Percentiles rank a stretch among this genome's conserved stretches.
Conservation (phyloP, 768 basidiomycete genomes). For the Lactifluus echinatus region DNA sequence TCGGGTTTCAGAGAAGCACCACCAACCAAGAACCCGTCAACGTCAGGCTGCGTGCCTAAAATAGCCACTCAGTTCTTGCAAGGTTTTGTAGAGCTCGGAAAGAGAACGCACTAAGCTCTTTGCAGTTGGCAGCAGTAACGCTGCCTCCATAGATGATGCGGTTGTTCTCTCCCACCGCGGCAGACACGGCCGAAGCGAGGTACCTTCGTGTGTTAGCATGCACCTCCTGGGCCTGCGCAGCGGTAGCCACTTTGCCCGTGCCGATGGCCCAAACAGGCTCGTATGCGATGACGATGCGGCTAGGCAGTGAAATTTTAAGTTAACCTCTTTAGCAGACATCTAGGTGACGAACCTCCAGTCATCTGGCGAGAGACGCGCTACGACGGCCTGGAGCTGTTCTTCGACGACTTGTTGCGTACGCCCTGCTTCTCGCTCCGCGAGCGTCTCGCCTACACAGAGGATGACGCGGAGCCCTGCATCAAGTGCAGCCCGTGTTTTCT, state of each 20-base stretch:
- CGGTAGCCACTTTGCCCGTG: constrained; percentile 90
- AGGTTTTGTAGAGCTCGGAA: background rate
- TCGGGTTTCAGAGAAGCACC: constrained; percentile 98
- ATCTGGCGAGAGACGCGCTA: constrained; percentile 46
- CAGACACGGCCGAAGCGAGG: constrained; percentile 55
- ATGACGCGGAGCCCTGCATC: constrained; percentile 74
- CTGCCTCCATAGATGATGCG: constrained; percentile 96
- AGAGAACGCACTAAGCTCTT: constrained; percentile 64
- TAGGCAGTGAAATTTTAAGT: constrained; percentile 26
- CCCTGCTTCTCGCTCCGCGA: constrained; percentile 73
- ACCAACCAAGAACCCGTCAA: constrained; percentile 97
- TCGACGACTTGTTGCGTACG: constrained; percentile 76
- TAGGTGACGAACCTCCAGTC: constrained; percentile 68
- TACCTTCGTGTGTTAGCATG: constrained; percentile 78
- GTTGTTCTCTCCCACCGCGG: constrained; percentile 58
- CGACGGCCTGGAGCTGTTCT: constrained; percentile 70
- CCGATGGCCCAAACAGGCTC: constrained; percentile 99
- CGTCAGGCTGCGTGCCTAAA: constrained; percentile 65
- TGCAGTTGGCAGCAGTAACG: constrained; percentile 82
- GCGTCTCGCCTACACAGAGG: constrained; percentile 93
- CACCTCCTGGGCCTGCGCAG: constrained; percentile 87
- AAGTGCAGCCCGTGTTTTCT: constrained; percentile 80
- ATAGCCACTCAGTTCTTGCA: background rate
- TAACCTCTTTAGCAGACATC: background rate
- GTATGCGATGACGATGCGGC: constrained; percentile 90